Evolutionary conservation across 108 stramenopile species (phyloP), one percentile per base, ranked within the genome.

Genomic region (Chaetoceros tenuissimus): DNA sequence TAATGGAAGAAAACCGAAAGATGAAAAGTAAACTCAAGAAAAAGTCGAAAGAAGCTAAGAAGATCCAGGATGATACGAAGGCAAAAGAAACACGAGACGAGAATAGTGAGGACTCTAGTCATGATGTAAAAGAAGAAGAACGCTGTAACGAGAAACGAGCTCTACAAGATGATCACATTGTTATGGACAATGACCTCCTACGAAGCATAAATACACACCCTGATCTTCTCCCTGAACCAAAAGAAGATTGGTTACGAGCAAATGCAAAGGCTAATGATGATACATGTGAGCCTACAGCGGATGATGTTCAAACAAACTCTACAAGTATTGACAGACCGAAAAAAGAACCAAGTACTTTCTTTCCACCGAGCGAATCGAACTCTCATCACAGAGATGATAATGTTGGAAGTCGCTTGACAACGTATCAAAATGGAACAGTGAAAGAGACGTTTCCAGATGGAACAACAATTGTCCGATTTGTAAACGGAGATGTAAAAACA

Each of bases 401-500:
- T 44, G n/a, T 48, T 46, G 22, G 24, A n/a, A 23, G 30, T 29
- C 59, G 67, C 16, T 3, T 17, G 20, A 23, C 76, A 34, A 28
- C 49, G 2, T 82, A 73, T 56, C 59, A 64, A n/a, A 86, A 84
- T 57, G 89, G 85, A 2, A 80, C 78, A 23, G 24, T 30, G 21
- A 83, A 86, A 62, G 81, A 80, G 57, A 34, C 60, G 16, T 46
- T 53, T 25, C 46, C 74, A 16, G 85, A 87, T 46, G 92, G 92
- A 3, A 72, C 69, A 7, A 58, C 31, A 18, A 55, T 84, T 16
- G 73, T 84, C 19, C 66, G 81, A 3, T 90, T 80, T 56, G 46
- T 58, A 25, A 94, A 94, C 63, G 92, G 92, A 3, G 92, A 94
- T 59, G 55, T 85, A 23, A 82, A 89, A 68, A 72, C 68, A 13